These are phyloP conservation scores for Lepidopterella palustris DNA, from an alignment of 495 filamentous ascomycete genomes.

Conservation along the genomic window DNA sequence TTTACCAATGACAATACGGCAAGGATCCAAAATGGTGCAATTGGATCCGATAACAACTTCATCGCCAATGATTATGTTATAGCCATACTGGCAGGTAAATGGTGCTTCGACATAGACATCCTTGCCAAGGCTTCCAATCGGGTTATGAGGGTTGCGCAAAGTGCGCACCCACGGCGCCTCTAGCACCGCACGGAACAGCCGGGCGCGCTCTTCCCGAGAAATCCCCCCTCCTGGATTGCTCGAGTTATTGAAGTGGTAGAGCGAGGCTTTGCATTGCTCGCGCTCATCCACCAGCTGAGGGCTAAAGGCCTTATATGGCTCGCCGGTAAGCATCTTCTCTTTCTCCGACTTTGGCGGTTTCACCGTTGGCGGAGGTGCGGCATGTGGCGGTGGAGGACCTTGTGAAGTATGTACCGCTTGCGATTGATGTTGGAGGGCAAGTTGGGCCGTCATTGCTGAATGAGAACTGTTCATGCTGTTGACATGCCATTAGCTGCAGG, in stretches of 20 bases:
- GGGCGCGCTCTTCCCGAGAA: conserved; percentile 69
- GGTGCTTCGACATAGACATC: conserved; percentile 79
- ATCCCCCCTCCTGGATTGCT: conserved; percentile 72
- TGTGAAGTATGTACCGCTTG: conserved; percentile 5
- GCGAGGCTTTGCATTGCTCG: conserved; percentile 74
- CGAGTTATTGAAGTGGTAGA: conserved; percentile 85
- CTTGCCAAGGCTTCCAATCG: conserved; percentile 50
- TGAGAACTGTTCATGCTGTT: background rate
- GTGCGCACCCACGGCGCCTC: conserved; percentile 22
- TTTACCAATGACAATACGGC: conserved; percentile 66
- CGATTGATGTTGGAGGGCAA: conserved; percentile 25
- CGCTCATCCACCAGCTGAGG: conserved; percentile 77
- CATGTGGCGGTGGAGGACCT: conserved; percentile 13
- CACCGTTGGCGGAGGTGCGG: conserved; percentile 34
- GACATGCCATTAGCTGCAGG: background rate
- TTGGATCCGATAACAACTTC: conserved; percentile 80
- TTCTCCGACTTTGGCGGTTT: conserved; percentile 59
- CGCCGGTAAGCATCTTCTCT: conserved; percentile 87
- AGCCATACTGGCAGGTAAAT: conserved; percentile 92
- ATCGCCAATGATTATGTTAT: conserved; percentile 84
- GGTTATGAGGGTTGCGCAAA: background rate
- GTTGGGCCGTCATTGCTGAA: conserved; percentile 20
- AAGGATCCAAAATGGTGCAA: conserved; percentile 81
- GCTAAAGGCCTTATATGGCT: conserved; percentile 71
- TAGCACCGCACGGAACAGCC: conserved; percentile 71